Percentiles rank a stretch among this genome's conserved stretches.
Evolutionary conservation across 1,284 basidiomycete genomes (phyloP).

Genomic region (Butyriboletus regius): DNA sequence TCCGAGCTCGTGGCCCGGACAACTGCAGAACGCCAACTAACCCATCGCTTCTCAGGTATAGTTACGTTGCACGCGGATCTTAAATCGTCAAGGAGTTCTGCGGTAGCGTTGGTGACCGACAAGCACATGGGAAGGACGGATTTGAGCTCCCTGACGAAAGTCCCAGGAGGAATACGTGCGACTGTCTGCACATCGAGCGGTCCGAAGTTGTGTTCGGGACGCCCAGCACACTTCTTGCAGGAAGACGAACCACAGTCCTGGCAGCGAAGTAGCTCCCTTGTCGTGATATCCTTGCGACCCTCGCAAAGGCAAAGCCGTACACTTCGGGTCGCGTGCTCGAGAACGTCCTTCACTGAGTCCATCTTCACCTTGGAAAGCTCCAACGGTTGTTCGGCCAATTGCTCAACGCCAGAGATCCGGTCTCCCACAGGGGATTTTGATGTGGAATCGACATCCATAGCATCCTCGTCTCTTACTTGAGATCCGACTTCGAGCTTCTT

Average conservation of each 20-base stretch:
- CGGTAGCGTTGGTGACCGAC: slow-evolving; percentile 49
- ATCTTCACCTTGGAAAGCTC: slow-evolving; percentile 58
- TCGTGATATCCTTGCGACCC: slow-evolving; percentile 73
- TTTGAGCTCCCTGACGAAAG: slow-evolving; percentile 73
- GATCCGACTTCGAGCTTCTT: slow-evolving; percentile 43
- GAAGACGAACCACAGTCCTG: slow-evolving; percentile 70
- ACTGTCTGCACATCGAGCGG: slow-evolving; percentile 45
- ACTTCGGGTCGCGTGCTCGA: slow-evolving; percentile 63
- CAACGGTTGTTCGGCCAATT: slow-evolving; percentile 54
- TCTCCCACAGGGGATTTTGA: slow-evolving; percentile 36
- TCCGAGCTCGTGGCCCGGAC: slow-evolving; percentile 56
- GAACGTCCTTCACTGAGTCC: slow-evolving; percentile 49
- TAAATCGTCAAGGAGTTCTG: slow-evolving; percentile 48
- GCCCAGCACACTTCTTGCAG: slow-evolving; percentile 80
- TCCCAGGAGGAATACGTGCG: slow-evolving; percentile 58
- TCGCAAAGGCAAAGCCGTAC: slow-evolving; percentile 82
- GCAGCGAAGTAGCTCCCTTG: slow-evolving; percentile 65
- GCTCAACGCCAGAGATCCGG: slow-evolving; percentile 64
- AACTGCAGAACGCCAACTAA: slow-evolving; percentile 63
- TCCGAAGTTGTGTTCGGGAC: slow-evolving; percentile 76
- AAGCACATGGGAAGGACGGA: slow-evolving; percentile 82
- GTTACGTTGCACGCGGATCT: slow-evolving; percentile 39
- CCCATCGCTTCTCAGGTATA: slow-evolving; percentile 54
- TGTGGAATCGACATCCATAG: slow-evolving; percentile 43
- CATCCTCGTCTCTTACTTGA: slow-evolving; percentile 34